Base-by-base conservation (phyloP, 1,139 yeast species). In the Suhomyces panamericanus region DNA sequence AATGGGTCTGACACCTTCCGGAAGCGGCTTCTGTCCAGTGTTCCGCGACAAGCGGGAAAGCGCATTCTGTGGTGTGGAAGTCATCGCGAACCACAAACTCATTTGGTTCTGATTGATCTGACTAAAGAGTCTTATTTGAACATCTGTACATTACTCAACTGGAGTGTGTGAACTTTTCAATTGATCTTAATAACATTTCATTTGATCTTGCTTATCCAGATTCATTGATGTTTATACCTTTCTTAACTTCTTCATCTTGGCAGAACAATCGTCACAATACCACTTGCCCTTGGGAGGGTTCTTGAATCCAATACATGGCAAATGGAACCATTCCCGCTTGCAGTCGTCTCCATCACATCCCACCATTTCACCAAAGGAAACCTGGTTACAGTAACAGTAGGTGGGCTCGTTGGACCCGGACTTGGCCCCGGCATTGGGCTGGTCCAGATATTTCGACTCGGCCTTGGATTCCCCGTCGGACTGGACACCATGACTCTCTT, bases 331-430 rank as follows among this genome's bases (percentile, higher is more conserved):
- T 65, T 93, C 98, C 44, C 91, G 76, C 62, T 85, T 85, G 69
- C 99, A 93, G 51, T 85, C 83, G 39, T 87, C 93, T 3, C 96
- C 96, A 61, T 93, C 99, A 67, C 99, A 93, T 3, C 96, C 99
- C 49, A 93, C 97, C 99, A 93, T 93, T 60, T 93, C 98, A 15
- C 99, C 99, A 64, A 87, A 91, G 4, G 98, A 91, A 1, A 90
- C 96, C 62, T 91, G 96, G 63, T 90, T 89, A 70, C 99, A 93
- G 67, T 89, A 89, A 66, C 99, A 93, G 63, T 93, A 93, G 3
- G 93, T 81, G 1, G 96, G 96, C 60, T 93, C 96, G 39, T 51
- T 53, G 10, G 49, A 13, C 10, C 47, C 45, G 34, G 42, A 20
- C n/a, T 37, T 43, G 14, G 38, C 41, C 9, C 24, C 24, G 10